Evolutionary conservation across 192 early-diverging fungal species (phyloP).

Genomic region (Coemansia biformis): DNA sequence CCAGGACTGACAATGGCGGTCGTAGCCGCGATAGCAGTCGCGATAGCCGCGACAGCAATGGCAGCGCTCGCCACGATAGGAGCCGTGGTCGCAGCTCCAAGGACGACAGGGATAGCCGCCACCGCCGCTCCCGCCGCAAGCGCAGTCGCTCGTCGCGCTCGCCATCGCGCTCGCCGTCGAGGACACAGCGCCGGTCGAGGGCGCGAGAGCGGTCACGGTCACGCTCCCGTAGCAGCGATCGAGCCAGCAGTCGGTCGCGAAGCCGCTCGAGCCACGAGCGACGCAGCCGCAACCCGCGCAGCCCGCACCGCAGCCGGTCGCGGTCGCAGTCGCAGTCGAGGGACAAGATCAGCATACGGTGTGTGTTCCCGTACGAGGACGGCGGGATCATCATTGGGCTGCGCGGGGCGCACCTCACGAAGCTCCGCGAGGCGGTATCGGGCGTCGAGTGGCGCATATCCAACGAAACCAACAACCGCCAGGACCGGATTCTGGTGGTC

Average conservation of each 20-base stretch:
- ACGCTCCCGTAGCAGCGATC: slow-evolving; percentile 15
- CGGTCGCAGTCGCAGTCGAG: slow-evolving; percentile 18
- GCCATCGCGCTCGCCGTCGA: slow-evolving; percentile 16
- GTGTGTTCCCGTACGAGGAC: slow-evolving; percentile 49
- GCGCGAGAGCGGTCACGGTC: no score
- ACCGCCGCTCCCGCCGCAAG: slow-evolving; percentile 6
- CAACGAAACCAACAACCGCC: slow-evolving; percentile 46
- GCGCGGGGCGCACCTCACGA: slow-evolving; percentile 44
- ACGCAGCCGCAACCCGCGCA: slow-evolving; percentile 8
- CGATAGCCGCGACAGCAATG: slow-evolving; percentile 1
- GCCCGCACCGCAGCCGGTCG: slow-evolving; percentile 8
- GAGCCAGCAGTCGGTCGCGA: slow-evolving; percentile 7
- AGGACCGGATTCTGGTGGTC: slow-evolving; percentile 47
- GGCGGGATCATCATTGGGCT: slow-evolving; percentile 51
- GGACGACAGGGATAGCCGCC: slow-evolving; percentile 13
- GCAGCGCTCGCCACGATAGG: no score
- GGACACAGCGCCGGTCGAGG: background rate
- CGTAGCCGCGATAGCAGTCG: slow-evolving; percentile 1
- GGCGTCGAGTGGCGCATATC: slow-evolving; percentile 50
- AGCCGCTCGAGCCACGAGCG: slow-evolving; percentile 14
- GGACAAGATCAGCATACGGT: slow-evolving; percentile 47
- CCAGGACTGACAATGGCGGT: background rate
- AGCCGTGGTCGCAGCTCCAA: slow-evolving; percentile 10
- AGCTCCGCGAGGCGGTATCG: slow-evolving; percentile 34
- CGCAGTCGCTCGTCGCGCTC: slow-evolving; percentile 36